Percentiles rank a stretch among this genome's conserved stretches.
phyloP scores from a whole-genome alignment of 75 land plant genomes.

The Cryptomeria japonica region DNA sequence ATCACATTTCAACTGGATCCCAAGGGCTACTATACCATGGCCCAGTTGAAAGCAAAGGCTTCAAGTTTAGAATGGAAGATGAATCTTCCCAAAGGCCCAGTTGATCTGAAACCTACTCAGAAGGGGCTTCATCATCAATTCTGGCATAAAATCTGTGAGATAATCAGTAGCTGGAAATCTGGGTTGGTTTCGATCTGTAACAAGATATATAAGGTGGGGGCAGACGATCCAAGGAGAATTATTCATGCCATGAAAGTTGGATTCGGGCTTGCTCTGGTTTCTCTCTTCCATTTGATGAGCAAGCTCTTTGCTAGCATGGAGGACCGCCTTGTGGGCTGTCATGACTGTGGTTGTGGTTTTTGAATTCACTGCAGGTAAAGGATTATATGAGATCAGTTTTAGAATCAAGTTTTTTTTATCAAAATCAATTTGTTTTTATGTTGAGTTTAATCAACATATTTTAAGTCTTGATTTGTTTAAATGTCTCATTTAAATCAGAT shows the following conservation, averaged over 20 bases:
- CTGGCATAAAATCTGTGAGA: not conserved
- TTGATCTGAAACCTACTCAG: not conserved
- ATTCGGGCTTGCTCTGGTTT: conserved; percentile 48
- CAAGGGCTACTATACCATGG: not conserved
- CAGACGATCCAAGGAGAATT: conserved; percentile 35
- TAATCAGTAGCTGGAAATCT: not conserved
- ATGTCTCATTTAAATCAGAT: too few species aligned
- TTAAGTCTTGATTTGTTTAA: too few species aligned
- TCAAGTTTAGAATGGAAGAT: conserved; percentile 2
- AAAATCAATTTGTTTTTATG: too few species aligned
- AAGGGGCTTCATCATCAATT: not conserved
- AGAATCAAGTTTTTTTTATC: too few species aligned
- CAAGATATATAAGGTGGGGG: conserved; percentile 2
- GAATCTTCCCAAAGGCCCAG: not conserved
- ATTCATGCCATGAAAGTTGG: conserved; percentile 66
- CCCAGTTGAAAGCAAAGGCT: not conserved
- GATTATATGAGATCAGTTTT: too few species aligned
- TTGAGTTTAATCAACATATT: too few species aligned
- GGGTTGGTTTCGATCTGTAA: not conserved
- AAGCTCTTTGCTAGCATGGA: conserved; percentile 54
- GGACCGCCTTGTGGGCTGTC: conserved; percentile 66
- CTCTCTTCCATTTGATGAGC: conserved; percentile 48
- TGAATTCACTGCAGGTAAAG: conserved; percentile 70
- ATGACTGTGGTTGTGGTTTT: conserved; percentile 78
- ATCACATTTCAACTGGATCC: not conserved